These are phyloP conservation scores for Crucihimalaya himalaica DNA, from an alignment of 345 rosid species.

Conservation along the genomic window DNA sequence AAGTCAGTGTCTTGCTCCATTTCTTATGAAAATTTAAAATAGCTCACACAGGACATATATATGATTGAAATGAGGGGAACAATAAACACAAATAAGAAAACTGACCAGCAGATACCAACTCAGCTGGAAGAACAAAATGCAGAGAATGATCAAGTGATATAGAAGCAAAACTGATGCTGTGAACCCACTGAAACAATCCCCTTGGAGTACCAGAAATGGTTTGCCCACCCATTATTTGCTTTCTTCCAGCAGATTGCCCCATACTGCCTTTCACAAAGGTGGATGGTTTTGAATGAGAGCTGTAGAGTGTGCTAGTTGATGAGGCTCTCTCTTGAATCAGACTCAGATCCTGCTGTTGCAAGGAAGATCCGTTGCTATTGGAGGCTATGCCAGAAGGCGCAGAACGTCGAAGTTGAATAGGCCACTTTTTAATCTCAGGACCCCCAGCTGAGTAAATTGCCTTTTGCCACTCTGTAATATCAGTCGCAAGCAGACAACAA, in stretches of 20 bases:
- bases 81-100: constrained; percentile 8
- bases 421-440: constrained; percentile 93
- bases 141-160: constrained; percentile 84
- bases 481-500: constrained; percentile 25
- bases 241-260: constrained; percentile 77
- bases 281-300: constrained; percentile 79
- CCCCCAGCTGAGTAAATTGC: constrained; percentile 93
- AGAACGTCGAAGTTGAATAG: constrained; percentile 84
- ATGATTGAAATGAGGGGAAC: background rate
- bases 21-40: background rate
- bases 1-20: constrained; percentile 14
- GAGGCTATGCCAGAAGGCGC: constrained; percentile 78
- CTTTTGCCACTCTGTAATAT: constrained; percentile 91
- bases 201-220: constrained; percentile 64
- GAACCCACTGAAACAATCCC: constrained; percentile 97
- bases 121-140: constrained; percentile 77
- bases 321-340: constrained; percentile 91
- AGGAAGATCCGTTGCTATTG: constrained; percentile 66
- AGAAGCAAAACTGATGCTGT: constrained; percentile 89
- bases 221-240: constrained; percentile 78
- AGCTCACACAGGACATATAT: background rate
- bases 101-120: constrained; percentile 75
- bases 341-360: constrained; percentile 92
- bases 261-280: constrained; percentile 86
- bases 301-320: constrained; percentile 78